Base-by-base conservation (phyloP, 1,284 basidiomycete genomes). In the Heterobasidion occidentale region DNA sequence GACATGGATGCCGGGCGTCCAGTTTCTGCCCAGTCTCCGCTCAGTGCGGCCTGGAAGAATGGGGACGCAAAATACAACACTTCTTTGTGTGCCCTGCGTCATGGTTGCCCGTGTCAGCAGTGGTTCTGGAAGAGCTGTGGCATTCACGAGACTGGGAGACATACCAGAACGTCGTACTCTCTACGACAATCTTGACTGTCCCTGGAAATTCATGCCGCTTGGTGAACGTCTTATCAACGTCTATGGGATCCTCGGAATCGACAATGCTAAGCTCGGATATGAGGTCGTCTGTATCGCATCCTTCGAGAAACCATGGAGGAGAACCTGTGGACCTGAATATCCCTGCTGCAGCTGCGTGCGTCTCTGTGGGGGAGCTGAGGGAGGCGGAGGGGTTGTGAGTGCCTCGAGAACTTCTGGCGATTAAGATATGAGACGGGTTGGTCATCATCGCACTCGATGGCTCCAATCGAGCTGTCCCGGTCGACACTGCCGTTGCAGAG, bases 11-110 rank as follows among this genome's bases (percentile, higher is more conserved):
- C 78, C 15, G 85, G 87, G 51, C 86, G 75, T 17, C 83, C 65
- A 2, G 73, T 90, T 69, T 90, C 87, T 7, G 84, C 83, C 87
- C 87, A 91, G 63, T 86, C 78, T 4, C 90, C 90, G 60, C 84
- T 88, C 51, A 93, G 73, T 19, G 89, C 87, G 12, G 88, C 88
- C 68, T 91, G 86, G 66, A 93, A 93, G 75, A 93, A 93, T 0
- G 90, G 88, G 5, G 88, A 90, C 1, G 89, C 86, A 65, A 91
- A 92, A 67, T 86, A 86, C 5, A 93, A 74, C 46, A 93, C 81
- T 65, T 93, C 90, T 65, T 89, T 90, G 70, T 93, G 90, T 0
- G 87, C 84, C 88, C 88, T 91, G 63, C 42, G 53, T 36, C 59
- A 38, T 59, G 35, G 20, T 27, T 27, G 4, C 27, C 27, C 3